Conservation (phyloP, 2,329 filamentous ascomycete genomes). For the Paracoccidioides lutzii region DNA sequence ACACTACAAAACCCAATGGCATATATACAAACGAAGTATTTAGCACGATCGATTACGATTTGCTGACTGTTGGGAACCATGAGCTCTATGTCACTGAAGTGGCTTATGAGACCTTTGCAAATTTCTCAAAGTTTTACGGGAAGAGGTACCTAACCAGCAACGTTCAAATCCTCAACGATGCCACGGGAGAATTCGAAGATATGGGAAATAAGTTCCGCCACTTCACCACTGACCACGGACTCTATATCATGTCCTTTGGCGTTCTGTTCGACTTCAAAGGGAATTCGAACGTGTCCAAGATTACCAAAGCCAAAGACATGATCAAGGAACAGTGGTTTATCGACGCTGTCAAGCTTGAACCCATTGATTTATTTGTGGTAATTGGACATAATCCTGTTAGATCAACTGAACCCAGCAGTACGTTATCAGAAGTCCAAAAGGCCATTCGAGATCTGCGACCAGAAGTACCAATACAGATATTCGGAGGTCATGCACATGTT, state of each 20-base stretch:
- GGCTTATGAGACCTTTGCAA: slow-evolving; percentile 48
- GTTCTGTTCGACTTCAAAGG: slow-evolving; percentile 40
- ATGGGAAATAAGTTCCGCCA: slow-evolving; percentile 38
- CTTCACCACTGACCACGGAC: slow-evolving; percentile 37
- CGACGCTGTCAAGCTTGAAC: slow-evolving; percentile 42
- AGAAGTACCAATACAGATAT: slow-evolving; percentile 49
- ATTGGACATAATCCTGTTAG: slow-evolving; percentile 51
- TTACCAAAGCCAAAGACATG: slow-evolving; percentile 42
- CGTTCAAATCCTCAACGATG: slow-evolving; percentile 36
- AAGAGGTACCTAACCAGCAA: slow-evolving; percentile 43
- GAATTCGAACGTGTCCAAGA: slow-evolving; percentile 49
- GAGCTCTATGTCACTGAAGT: slow-evolving; percentile 52
- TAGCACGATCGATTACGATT: slow-evolving; percentile 41
- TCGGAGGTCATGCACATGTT: slow-evolving; percentile 53
- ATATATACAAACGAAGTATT: slow-evolving; percentile 41
- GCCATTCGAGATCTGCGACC: slow-evolving; percentile 47
- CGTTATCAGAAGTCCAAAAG: slow-evolving; percentile 39
- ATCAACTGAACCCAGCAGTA: slow-evolving; percentile 29
- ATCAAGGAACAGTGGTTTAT: slow-evolving; percentile 48
- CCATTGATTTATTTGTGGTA: slow-evolving; percentile 51
- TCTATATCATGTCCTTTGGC: slow-evolving; percentile 42
- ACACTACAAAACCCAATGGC: slow-evolving; percentile 47
- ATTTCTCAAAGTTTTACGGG: slow-evolving; percentile 46
- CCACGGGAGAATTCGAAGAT: slow-evolving; percentile 32
- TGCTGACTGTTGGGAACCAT: slow-evolving; percentile 48